These are phyloP conservation scores for Phytophthora brassicae DNA, from an alignment of 352 stramenopile species.

Conservation along the genomic window DNA sequence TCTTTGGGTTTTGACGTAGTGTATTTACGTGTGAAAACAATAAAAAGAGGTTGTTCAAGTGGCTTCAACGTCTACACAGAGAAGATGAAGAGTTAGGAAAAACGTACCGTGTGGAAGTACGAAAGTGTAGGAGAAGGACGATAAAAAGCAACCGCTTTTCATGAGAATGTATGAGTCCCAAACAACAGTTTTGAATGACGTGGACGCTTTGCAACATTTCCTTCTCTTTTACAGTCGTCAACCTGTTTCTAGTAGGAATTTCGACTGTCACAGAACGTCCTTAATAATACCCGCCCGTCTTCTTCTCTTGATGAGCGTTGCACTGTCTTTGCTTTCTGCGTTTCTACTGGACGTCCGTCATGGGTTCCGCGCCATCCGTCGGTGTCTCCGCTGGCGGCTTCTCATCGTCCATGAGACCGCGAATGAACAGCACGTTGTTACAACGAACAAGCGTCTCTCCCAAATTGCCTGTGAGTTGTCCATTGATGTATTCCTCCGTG, in stretches of 20 bases:
- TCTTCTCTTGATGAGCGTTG: background rate
- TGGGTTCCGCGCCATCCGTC: constrained; percentile 39
- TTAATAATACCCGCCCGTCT: constrained; percentile 19
- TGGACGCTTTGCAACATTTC: constrained; percentile 4
- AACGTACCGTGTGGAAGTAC: constrained; percentile 31
- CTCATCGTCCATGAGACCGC: constrained; percentile 78
- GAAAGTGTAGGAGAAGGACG: constrained; percentile 7
- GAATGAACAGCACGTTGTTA: constrained; percentile 99
- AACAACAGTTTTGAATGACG: constrained; percentile 19
- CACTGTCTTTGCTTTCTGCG: background rate
- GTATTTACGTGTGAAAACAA: constrained; percentile 31
- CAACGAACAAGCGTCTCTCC: constrained; percentile 99
- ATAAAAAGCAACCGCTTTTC: background rate
- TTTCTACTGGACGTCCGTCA: constrained; percentile 36
- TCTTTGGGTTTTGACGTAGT: constrained; percentile 24
- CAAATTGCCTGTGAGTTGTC: constrained; percentile 95
- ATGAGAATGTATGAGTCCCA: constrained; percentile 18
- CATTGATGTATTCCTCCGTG: constrained; percentile 98
- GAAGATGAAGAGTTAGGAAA: constrained; percentile 1
- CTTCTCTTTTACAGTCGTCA: background rate
- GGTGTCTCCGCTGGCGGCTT: constrained; percentile 48
- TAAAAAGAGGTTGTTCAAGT: constrained; percentile 30
- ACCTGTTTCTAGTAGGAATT: constrained; percentile 5
- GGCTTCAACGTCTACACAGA: constrained; percentile 7
- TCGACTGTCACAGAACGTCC: background rate